These are phyloP conservation scores for Aspergillus tamarii DNA, from an alignment of 2,329 filamentous ascomycete genomes.

Conservation along the genomic window DNA sequence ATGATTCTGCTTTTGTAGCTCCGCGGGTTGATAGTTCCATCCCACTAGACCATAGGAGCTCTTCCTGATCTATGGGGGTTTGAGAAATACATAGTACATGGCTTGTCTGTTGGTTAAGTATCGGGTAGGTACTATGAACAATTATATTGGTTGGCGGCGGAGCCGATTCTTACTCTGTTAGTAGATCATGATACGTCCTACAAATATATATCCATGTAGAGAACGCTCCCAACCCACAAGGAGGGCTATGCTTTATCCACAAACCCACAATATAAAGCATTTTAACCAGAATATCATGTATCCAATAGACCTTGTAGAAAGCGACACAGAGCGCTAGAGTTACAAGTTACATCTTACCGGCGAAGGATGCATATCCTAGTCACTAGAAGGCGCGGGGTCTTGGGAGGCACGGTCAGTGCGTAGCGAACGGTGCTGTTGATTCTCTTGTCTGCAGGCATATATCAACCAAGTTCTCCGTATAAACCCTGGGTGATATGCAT, in stretches of 20 bases:
- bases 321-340: background rate
- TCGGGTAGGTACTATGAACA: background rate
- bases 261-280: background rate
- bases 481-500: background rate
- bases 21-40: background rate
- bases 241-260: background rate
- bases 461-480: background rate
- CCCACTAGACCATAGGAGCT: background rate
- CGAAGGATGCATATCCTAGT: constrained; percentile 4
- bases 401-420: background rate
- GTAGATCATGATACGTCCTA: constrained; percentile 1
- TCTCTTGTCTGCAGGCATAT: background rate
- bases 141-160: background rate
- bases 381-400: background rate
- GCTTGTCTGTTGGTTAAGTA: no score
- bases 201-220: background rate
- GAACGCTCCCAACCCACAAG: background rate
- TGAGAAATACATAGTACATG: background rate
- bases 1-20: background rate
- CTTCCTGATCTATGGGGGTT: background rate
- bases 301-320: background rate
- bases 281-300: background rate
- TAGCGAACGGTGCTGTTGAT: background rate
- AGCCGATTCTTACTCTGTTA: background rate
- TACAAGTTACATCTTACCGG: background rate